Evolutionary conservation across 169 alveolate species (phyloP).

Genomic region (Plasmodium knowlesi): DNA sequence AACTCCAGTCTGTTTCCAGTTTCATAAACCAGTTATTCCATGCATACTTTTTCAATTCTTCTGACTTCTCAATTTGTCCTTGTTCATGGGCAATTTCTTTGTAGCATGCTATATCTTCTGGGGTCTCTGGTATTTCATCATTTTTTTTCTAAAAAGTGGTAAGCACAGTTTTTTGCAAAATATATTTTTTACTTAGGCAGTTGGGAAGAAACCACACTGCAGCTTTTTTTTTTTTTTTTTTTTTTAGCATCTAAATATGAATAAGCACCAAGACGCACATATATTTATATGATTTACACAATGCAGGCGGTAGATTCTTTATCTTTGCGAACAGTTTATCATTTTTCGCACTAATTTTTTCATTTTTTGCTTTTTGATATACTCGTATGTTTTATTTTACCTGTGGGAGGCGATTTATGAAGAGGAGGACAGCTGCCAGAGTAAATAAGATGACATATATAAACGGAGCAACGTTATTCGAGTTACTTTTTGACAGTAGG

Average conservation of each 20-base stretch:
- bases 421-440: neutral
- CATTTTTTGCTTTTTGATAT: neutral
- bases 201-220: neutral
- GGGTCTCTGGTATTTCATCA: neutral
- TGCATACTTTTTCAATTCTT: slow-evolving; percentile 14
- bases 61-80: slow-evolving; percentile 22
- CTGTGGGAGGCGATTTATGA: neutral
- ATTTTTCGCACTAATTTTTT: neutral
- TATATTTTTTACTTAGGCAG: neutral
- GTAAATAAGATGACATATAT: neutral
- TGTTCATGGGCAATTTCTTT: slow-evolving; percentile 17
- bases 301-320: neutral
- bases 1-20: neutral
- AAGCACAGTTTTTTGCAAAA: neutral
- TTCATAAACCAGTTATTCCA: slow-evolving; percentile 15
- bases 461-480: neutral
- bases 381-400: neutral
- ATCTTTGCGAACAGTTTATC: neutral
- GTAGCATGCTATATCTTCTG: neutral
- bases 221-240: no score
- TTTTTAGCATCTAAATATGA: neutral
- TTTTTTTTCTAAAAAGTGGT: neutral
- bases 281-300: neutral
- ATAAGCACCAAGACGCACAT: neutral
- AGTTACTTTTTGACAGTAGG: neutral